phyloP scores from a whole-genome alignment of 176 grass and related monocot genomes.

The Ampelocalamus luodianensis region DNA sequence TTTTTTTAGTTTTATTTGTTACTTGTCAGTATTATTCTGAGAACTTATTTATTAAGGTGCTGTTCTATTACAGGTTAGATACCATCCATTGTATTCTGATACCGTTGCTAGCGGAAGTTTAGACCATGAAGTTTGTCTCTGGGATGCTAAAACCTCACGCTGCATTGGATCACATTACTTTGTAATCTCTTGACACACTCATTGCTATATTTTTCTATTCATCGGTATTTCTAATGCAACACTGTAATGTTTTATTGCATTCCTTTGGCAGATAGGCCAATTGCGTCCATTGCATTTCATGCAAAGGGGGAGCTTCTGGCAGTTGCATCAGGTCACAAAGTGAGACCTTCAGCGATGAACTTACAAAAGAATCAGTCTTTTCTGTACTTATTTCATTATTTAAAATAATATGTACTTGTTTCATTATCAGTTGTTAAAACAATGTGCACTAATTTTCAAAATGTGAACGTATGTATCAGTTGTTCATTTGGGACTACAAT shows the following conservation, averaged over 20 bases:
- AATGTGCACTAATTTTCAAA: slow-evolving; percentile 24
- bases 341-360: slow-evolving; percentile 35
- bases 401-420: slow-evolving; percentile 11
- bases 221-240: slow-evolving; percentile 29
- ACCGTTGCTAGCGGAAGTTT: slow-evolving; percentile 98
- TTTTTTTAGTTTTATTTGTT: slow-evolving; percentile 31
- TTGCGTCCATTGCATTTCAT: slow-evolving; percentile 99
- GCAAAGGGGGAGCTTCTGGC: slow-evolving; percentile 92
- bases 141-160: slow-evolving; percentile 84
- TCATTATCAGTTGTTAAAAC: slow-evolving; percentile 12
- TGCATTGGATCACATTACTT: slow-evolving; percentile 79
- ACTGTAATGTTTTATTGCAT: slow-evolving; percentile 42
- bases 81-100: slow-evolving; percentile 88
- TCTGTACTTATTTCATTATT: too few relatives aligned
- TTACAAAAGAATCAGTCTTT: slow-evolving; percentile 1
- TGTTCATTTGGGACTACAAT: slow-evolving; percentile 99
- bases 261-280: slow-evolving; percentile 78
- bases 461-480: slow-evolving; percentile 53
- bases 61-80: slow-evolving; percentile 78
- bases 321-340: slow-evolving; percentile 99
- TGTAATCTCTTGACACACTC: slow-evolving; percentile 65
- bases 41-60: slow-evolving; percentile 31
- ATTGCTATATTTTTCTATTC: slow-evolving; percentile 41
- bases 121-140: slow-evolving; percentile 96
- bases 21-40: not conserved